A percentile compares a stretch with the other conserved stretches of the same genome.
Conservation (phyloP, 2,329 filamentous ascomycete genomes). For the Aspergillus sp. region DNA sequence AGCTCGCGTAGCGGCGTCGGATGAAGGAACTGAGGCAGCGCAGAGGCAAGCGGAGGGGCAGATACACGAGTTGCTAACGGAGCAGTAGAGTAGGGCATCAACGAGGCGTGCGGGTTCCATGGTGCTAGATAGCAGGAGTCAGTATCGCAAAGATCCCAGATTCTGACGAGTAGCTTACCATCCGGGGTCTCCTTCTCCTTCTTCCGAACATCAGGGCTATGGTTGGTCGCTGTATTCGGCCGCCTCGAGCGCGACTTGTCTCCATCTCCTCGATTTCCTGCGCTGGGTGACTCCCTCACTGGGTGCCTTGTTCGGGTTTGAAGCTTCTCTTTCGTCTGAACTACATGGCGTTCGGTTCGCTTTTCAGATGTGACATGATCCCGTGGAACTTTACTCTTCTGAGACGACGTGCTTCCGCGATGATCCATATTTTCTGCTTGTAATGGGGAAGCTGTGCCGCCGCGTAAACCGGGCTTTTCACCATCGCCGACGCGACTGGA, state of each 20-base stretch:
- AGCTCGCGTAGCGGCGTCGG: conserved; percentile 69
- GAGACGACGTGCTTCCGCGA: conserved; percentile 31
- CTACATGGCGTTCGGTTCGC: conserved; percentile 44
- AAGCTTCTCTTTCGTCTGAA: conserved; percentile 64
- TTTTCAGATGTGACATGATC: conserved; percentile 40
- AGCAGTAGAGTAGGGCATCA: conserved; percentile 68
- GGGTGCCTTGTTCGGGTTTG: conserved; percentile 62
- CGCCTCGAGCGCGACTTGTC: conserved; percentile 35
- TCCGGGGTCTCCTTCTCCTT: conserved; percentile 35
- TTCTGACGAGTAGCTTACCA: conserved; percentile 24
- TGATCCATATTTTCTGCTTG: conserved; percentile 32
- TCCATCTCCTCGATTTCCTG: conserved; percentile 34
- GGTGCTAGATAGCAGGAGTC: conserved; percentile 32
- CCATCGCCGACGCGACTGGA: conserved; percentile 40
- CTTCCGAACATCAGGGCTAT: conserved; percentile 26
- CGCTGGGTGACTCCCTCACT: conserved; percentile 40
- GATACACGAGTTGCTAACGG: conserved; percentile 72
- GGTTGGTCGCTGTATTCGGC: conserved; percentile 20
- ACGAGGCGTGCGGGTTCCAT: conserved; percentile 79
- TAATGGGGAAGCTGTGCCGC: conserved; percentile 30
- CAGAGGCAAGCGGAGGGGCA: conserved; percentile 60
- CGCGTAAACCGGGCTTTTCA: conserved; percentile 27
- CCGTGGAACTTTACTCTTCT: conserved; percentile 32
- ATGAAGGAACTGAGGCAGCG: conserved; percentile 68
- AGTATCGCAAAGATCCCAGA: conserved; percentile 11